Conservation (phyloP, 73 alveolate genomes). For the Tetrahymena elliotti region DNA sequence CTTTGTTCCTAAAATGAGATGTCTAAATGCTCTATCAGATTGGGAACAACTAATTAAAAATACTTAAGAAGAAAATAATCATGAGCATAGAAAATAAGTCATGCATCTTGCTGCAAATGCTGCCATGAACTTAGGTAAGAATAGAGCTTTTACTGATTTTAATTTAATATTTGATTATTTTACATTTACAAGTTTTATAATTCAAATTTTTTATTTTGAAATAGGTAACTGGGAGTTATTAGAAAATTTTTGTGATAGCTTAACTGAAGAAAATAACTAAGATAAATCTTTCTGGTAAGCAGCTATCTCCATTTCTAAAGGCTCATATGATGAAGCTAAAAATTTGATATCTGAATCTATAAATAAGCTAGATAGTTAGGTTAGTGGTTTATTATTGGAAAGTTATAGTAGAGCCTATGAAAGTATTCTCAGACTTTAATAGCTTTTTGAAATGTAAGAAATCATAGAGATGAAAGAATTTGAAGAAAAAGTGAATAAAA, state of each 20-base stretch:
- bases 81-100: conserved; percentile 11
- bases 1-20: conserved; percentile 63
- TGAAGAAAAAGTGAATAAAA: conserved; percentile 18
- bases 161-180: conserved; percentile 49
- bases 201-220: too few relatives aligned
- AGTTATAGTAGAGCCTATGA: conserved; percentile 92
- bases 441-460: conserved; percentile 90
- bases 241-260: conserved; percentile 64
- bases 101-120: conserved; percentile 45
- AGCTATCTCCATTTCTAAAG: conserved; percentile 74
- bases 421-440: conserved; percentile 73
- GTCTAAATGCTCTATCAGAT: conserved; percentile 89
- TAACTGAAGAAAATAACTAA: conserved; percentile 65
- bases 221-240: conserved; percentile 94
- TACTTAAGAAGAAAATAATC: conserved; percentile 70
- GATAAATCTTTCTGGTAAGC: conserved; percentile 92
- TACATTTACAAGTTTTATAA: too few relatives aligned
- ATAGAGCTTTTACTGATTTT: neutral
- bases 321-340: conserved; percentile 71
- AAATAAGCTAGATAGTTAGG: conserved; percentile 81
- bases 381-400: conserved; percentile 84
- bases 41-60: conserved; percentile 81
- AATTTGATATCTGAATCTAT: conserved; percentile 78
- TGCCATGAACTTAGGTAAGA: conserved; percentile 30
- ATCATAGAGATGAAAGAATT: conserved; percentile 67